phyloP scores from a whole-genome alignment of 495 filamentous ascomycete species.

The Platismatia glauca region DNA sequence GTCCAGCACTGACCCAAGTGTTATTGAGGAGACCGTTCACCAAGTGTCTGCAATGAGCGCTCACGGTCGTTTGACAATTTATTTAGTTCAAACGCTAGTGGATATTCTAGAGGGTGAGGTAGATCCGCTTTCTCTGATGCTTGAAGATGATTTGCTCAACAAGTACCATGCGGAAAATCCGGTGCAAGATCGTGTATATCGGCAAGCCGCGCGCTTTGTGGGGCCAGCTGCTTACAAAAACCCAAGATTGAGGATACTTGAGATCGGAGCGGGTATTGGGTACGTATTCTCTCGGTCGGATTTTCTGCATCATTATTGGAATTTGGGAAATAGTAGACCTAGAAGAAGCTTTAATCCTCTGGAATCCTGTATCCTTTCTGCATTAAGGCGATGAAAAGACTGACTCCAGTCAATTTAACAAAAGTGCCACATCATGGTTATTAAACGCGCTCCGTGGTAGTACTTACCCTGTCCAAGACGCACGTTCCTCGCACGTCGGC shows the following conservation, averaged over 20 bases:
- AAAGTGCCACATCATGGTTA: conserved; percentile 14
- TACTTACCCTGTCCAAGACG: neutral
- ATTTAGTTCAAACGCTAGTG: neutral
- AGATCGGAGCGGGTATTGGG: conserved; percentile 47
- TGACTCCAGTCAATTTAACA: no score
- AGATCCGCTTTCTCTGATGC: conserved; percentile 34
- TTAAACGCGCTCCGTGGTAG: conserved; percentile 11
- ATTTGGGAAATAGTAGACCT: no score
- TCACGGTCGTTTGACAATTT: neutral
- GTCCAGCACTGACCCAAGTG: neutral
- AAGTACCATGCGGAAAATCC: conserved; percentile 4
- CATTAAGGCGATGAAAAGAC: no score
- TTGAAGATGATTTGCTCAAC: conserved; percentile 28
- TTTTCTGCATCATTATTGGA: no score
- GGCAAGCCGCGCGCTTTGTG: conserved; percentile 18
- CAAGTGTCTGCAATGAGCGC: neutral
- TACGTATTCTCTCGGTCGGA: neutral
- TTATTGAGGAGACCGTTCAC: neutral
- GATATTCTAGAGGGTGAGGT: conserved; percentile 34
- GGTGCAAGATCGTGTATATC: conserved; percentile 10
- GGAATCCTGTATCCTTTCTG: no score
- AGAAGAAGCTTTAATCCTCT: no score
- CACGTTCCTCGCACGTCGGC: conserved; percentile 5
- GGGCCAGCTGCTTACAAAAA: conserved; percentile 23
- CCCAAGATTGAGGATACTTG: conserved; percentile 31